These are phyloP conservation scores for Thielaviopsis punctulata DNA, from an alignment of 2,329 filamentous ascomycete genomes.

Conservation along the genomic window DNA sequence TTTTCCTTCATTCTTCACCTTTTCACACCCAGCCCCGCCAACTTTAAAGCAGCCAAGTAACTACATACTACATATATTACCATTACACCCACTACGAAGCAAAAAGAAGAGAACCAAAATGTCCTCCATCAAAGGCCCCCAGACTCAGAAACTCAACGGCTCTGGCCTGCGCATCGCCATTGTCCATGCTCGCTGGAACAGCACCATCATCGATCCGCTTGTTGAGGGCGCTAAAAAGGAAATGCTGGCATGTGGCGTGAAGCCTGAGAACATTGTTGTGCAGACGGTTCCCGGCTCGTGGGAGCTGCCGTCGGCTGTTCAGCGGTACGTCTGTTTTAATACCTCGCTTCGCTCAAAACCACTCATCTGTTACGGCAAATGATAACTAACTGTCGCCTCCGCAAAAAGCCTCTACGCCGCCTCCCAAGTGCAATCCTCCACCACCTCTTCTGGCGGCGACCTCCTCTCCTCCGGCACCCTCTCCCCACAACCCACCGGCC, in stretches of 20 bases:
- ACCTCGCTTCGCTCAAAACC: background rate
- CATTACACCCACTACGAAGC: background rate
- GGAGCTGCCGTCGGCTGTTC: conserved; percentile 81
- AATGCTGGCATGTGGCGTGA: conserved; percentile 63
- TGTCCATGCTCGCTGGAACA: conserved; percentile 92
- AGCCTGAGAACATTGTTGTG: conserved; percentile 71
- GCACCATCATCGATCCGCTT: conserved; percentile 68
- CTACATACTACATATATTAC: background rate
- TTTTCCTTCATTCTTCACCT: too few species aligned
- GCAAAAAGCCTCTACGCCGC: conserved; percentile 56
- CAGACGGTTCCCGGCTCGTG: conserved; percentile 88
- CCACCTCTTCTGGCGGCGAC: conserved; percentile 51
- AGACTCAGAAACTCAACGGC: conserved; percentile 43
- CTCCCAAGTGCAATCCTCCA: conserved; percentile 66
- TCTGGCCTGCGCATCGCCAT: conserved; percentile 76
- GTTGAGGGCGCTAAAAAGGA: conserved; percentile 64
- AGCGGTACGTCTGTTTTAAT: conserved; percentile 44
- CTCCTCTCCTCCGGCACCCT: conserved; percentile 54
- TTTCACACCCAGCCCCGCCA: too few species aligned
- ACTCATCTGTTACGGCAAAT: background rate
- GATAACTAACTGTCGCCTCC: background rate
- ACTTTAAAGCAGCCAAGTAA: background rate
- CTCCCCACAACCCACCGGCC: conserved; percentile 25
- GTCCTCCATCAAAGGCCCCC: conserved; percentile 38
- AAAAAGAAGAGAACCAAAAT: conserved; percentile 21